Conservation (phyloP, 2,329 filamentous ascomycete species). For the Fusarium pseudograminearum region DNA sequence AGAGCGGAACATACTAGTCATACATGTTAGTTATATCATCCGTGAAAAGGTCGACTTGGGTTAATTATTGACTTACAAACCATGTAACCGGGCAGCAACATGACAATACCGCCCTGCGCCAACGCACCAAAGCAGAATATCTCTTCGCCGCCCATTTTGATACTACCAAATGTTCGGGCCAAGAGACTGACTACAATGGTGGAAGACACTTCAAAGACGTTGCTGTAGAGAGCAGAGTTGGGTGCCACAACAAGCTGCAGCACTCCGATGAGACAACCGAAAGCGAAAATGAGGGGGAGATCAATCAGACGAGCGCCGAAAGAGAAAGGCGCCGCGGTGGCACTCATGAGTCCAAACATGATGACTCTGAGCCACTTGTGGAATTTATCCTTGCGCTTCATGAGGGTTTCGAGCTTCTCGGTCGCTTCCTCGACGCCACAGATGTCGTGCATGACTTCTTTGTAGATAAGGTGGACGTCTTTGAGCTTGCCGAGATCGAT, state of each 20-base stretch:
- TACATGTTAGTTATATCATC: neutral
- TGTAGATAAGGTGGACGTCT: conserved; percentile 72
- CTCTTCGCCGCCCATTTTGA: conserved; percentile 54
- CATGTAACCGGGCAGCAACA: conserved; percentile 74
- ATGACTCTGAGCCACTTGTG: conserved; percentile 66
- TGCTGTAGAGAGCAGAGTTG: conserved; percentile 74
- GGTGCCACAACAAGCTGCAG: conserved; percentile 78
- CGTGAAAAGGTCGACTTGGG: fast-evolving
- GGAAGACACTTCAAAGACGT: conserved; percentile 73
- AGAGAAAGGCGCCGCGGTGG: conserved; percentile 78
- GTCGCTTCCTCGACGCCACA: conserved; percentile 70
- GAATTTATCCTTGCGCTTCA: conserved; percentile 67
- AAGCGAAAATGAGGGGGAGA: conserved; percentile 75
- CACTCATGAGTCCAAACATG: conserved; percentile 79
- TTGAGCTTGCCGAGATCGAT: conserved; percentile 72
- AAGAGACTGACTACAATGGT: conserved; percentile 72
- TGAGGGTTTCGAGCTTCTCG: conserved; percentile 64
- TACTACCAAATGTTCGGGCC: conserved; percentile 72
- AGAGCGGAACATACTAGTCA: conserved; percentile 60
- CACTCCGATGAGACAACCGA: conserved; percentile 77
- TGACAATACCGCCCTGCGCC: conserved; percentile 72
- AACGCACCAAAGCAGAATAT: conserved; percentile 75
- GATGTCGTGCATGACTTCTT: conserved; percentile 72
- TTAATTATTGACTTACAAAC: conserved; percentile 58
- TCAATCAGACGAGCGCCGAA: conserved; percentile 79